Base-by-base conservation (phyloP, 2,329 filamentous ascomycete species). In the Rhynchosporium secalis region DNA sequence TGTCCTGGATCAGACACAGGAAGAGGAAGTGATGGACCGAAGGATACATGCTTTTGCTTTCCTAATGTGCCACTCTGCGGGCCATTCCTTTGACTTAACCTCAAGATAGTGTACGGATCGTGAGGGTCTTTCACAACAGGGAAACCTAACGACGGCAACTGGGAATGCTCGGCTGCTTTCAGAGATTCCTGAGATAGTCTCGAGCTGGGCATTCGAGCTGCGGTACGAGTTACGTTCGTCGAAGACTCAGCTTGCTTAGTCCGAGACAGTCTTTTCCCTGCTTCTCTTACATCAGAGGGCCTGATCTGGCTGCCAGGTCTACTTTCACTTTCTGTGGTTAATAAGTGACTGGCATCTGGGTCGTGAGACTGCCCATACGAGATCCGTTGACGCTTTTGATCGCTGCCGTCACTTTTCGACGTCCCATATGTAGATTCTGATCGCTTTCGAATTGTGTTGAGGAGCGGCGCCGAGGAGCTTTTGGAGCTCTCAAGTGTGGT, bases 51-150 rank as follows among this genome's bases (percentile, higher is more conserved):
- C 62, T 77, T 80, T 63, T 73, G 75, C 61, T 76, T 78, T 56
- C 74, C 75, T 8, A 60, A 54, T 0, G 71, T 31, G 33, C 78
- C 81, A 60, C 80, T 80, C 45, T 85, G 84, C 41, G 82, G 82
- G 57, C 74, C 77, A 60, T 81, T 84, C 52, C 81, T 79, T 73
- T 94, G 90, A 70, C 88, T 92, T 36, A 91, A 77, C 49, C 87
- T 84, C 51, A 86, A 68, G 33, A 81, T 78, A 0, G 88, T 90
- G 62, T 80, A 80, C 4, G 84, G 82, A 68, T 91, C 85, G 68
- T 86, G 82, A 0, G 87, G 83, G 68, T 94, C 86, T 75, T 96
- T 96, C 28, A 94, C 90, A 12, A 92, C 83, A 1, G 88, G 83
- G 70, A 92, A 96, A 33, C 81, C 81, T 31, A 92, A 77, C 28